A percentile compares a stretch with the other conserved stretches of the same genome.
Conservation (phyloP, 768 basidiomycete genomes). For the Lentinula raphanica region DNA sequence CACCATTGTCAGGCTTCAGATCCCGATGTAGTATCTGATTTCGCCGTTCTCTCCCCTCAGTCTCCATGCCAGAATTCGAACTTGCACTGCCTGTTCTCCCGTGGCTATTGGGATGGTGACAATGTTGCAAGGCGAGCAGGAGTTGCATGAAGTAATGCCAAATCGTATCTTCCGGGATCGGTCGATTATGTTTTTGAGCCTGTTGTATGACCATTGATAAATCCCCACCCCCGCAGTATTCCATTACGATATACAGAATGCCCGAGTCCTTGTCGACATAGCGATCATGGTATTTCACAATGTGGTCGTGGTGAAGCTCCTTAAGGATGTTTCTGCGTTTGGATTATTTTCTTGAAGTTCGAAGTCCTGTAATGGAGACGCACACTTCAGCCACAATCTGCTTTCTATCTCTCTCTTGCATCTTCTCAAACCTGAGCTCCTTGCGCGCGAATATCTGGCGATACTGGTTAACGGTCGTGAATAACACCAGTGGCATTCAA, state of each 20-base stretch:
- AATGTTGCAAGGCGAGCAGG: slow-evolving; percentile 82
- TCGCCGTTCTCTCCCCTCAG: slow-evolving; percentile 47
- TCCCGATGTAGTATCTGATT: slow-evolving; percentile 89
- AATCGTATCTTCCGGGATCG: slow-evolving; percentile 86
- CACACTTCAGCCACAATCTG: slow-evolving; percentile 99
- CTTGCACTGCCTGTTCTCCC: slow-evolving; percentile 38
- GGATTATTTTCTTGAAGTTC: background rate
- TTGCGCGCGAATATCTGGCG: slow-evolving; percentile 82
- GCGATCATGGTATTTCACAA: slow-evolving; percentile 92
- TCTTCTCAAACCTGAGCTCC: slow-evolving; percentile 95
- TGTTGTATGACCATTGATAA: slow-evolving; percentile 84
- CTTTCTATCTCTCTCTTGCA: slow-evolving; percentile 93
- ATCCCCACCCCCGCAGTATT: slow-evolving; percentile 97
- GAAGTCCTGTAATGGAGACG: slow-evolving; percentile 25
- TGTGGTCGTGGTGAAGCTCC: slow-evolving; percentile 91
- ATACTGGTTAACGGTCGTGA: background rate
- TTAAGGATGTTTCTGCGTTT: slow-evolving; percentile 84
- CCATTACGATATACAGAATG: slow-evolving; percentile 97
- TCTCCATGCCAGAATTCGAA: slow-evolving; percentile 23
- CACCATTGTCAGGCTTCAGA: slow-evolving; percentile 96
- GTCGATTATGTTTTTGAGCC: slow-evolving; percentile 58
- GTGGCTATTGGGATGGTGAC: slow-evolving; percentile 76
- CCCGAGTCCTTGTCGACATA: slow-evolving; percentile 86
- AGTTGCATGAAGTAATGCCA: slow-evolving; percentile 98
- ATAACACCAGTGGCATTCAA: background rate